phyloP scores from a whole-genome alignment of 176 grass and related monocot genomes.

The Lolium rigidum region DNA sequence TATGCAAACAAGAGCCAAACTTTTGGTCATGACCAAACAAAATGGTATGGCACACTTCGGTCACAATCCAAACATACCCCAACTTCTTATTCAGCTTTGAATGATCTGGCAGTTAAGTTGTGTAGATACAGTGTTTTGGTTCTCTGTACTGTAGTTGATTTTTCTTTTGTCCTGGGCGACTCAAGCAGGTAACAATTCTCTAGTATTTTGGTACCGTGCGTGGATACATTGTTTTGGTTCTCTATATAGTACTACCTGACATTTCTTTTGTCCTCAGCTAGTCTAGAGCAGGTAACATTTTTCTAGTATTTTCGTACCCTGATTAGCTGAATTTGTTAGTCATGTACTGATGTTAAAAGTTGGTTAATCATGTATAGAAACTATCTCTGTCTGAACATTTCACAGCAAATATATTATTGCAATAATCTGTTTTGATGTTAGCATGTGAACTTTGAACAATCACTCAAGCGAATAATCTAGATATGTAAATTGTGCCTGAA shows the following conservation, averaged over 20 bases:
- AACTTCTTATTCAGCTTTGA: neutral
- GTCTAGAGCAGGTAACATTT: neutral
- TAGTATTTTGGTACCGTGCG: too few relatives aligned
- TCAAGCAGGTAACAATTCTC: too few relatives aligned
- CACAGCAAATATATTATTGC: slow-evolving; percentile 2
- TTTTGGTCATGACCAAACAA: too few relatives aligned
- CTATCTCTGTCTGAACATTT: neutral
- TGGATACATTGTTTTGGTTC: too few relatives aligned
- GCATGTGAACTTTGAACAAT: neutral
- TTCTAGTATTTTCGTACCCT: neutral
- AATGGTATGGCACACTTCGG: too few relatives aligned
- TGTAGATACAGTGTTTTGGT: too few relatives aligned
- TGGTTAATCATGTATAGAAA: neutral
- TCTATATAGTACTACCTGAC: too few relatives aligned
- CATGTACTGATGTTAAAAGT: neutral
- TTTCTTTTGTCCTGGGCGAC: too few relatives aligned
- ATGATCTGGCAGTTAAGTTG: neutral
- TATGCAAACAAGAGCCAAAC: too few relatives aligned
- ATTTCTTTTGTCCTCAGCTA: neutral
- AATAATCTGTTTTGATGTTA: neutral
- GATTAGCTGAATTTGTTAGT: neutral
- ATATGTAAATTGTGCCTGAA: neutral
- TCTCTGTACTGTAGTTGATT: too few relatives aligned
- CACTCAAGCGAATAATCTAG: neutral
- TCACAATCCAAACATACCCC: too few relatives aligned